These are phyloP conservation scores for Salvia rosmarinus DNA, from an alignment of 257 asterid genomes.

Conservation along the genomic window DNA sequence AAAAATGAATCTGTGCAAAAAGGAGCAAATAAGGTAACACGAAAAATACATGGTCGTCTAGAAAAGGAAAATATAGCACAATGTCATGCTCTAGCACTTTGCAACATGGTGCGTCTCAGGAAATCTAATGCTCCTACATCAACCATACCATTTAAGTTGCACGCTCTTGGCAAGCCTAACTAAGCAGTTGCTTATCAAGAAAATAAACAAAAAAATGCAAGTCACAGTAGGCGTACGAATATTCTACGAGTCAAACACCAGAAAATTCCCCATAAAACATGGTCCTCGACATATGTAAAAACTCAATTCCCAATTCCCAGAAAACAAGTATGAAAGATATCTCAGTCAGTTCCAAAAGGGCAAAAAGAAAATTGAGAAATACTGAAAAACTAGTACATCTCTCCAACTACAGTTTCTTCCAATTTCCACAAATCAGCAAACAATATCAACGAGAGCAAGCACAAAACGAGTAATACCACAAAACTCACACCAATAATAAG, in stretches of 20 bases:
- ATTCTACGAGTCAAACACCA: neutral
- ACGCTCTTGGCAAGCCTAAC: conserved; percentile 1
- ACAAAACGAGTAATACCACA: neutral
- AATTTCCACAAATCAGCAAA: neutral
- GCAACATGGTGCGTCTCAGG: neutral
- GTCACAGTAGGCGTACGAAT: neutral
- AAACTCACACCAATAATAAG: neutral
- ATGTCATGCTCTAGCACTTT: neutral
- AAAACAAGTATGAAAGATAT: neutral
- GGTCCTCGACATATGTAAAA: neutral
- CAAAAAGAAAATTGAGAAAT: neutral
- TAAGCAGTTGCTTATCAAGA: neutral
- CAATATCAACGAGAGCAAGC: neutral
- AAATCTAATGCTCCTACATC: neutral
- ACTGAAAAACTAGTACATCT: neutral
- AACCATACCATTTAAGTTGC: neutral
- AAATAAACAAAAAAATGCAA: neutral
- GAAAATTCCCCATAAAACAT: neutral
- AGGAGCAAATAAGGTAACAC: neutral
- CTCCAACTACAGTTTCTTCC: neutral
- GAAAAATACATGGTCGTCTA: neutral
- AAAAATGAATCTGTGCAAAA: neutral
- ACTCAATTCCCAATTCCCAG: neutral
- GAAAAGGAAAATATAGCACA: neutral
- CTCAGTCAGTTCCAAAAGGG: neutral